Conservation (phyloP, 176 grass and related monocot genomes). For the Oryza rufipogon region DNA sequence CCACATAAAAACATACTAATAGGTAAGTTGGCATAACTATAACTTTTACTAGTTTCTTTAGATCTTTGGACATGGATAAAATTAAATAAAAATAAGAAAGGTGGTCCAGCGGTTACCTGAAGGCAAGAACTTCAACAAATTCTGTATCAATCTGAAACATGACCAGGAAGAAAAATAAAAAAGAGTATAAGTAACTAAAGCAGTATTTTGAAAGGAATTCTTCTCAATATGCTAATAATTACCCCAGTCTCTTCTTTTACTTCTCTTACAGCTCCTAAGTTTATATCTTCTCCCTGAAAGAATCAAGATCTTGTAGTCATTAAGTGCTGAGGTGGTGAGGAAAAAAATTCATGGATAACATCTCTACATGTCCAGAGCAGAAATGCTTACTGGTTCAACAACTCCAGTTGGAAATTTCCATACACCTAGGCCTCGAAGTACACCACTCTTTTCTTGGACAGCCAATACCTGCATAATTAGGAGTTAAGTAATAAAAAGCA, state of each 20-base stretch:
- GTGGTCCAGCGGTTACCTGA: constrained; percentile 62
- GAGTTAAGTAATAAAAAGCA: neutral
- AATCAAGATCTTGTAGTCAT: constrained; percentile 38
- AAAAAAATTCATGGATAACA: constrained; percentile 18
- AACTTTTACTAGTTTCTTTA: constrained; percentile 8
- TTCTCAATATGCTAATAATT: constrained; percentile 42
- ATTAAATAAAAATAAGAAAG: neutral
- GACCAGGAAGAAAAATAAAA: constrained; percentile 12
- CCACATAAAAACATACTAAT: constrained; percentile 14
- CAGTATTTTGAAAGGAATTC: constrained; percentile 7
- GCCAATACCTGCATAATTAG: constrained; percentile 66
- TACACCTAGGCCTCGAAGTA: constrained; percentile 67
- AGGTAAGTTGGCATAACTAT: neutral
- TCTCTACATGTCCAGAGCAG: constrained; percentile 39
- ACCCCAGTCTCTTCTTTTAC: constrained; percentile 99
- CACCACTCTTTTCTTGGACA: constrained; percentile 92
- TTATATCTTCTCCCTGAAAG: constrained; percentile 82
- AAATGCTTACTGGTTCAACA: constrained; percentile 76
- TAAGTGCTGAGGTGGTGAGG: constrained; percentile 6
- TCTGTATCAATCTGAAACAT: constrained; percentile 82
- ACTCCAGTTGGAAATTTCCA: constrained; percentile 98
- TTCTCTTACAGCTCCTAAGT: constrained; percentile 78
- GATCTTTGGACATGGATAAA: constrained; percentile 6
- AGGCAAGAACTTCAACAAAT: constrained; percentile 91
- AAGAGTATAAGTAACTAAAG: constrained; percentile 32